These are phyloP conservation scores for Aaosphaeria arxii DNA, from an alignment of 2,329 filamentous ascomycete genomes.

Conservation along the genomic window DNA sequence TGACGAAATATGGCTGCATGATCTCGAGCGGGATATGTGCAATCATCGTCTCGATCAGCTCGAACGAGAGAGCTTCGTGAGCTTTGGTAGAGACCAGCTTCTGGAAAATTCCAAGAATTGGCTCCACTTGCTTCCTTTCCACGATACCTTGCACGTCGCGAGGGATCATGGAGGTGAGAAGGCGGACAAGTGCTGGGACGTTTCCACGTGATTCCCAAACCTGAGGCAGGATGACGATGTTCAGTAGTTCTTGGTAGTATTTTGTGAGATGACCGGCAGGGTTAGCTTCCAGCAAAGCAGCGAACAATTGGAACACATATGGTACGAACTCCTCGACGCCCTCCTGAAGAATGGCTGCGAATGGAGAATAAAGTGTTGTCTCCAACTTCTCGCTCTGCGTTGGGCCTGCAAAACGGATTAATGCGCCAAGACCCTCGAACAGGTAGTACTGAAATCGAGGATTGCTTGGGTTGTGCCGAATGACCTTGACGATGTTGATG, in stretches of 20 bases:
- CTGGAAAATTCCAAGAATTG: constrained; percentile 93
- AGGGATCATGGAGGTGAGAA: constrained; percentile 80
- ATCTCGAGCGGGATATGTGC: constrained; percentile 70
- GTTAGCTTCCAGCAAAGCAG: constrained; percentile 84
- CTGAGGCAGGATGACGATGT: constrained; percentile 72
- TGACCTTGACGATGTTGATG: constrained; percentile 84
- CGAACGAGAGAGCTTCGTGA: constrained; percentile 83
- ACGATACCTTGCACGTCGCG: constrained; percentile 71
- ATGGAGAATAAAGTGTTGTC: constrained; percentile 75
- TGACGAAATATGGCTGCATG: constrained; percentile 73
- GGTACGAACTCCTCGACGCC: constrained; percentile 93
- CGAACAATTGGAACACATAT: constrained; percentile 94
- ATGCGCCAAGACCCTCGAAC: constrained; percentile 88
- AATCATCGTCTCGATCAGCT: constrained; percentile 80
- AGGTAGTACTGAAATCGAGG: constrained; percentile 98
- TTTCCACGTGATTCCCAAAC: constrained; percentile 94
- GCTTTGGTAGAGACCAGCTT: constrained; percentile 78
- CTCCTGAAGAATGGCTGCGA: constrained; percentile 74
- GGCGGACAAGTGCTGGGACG: constrained; percentile 81
- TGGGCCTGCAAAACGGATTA: constrained; percentile 73
- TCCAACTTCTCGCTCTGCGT: constrained; percentile 72
- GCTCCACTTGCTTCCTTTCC: constrained; percentile 76
- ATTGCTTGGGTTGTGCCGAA: constrained; percentile 93
- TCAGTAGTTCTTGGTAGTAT: constrained; percentile 76
- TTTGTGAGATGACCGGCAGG: constrained; percentile 73